phyloP scores from a whole-genome alignment of 176 grass and related monocot genomes.

The Oryza nivara region DNA sequence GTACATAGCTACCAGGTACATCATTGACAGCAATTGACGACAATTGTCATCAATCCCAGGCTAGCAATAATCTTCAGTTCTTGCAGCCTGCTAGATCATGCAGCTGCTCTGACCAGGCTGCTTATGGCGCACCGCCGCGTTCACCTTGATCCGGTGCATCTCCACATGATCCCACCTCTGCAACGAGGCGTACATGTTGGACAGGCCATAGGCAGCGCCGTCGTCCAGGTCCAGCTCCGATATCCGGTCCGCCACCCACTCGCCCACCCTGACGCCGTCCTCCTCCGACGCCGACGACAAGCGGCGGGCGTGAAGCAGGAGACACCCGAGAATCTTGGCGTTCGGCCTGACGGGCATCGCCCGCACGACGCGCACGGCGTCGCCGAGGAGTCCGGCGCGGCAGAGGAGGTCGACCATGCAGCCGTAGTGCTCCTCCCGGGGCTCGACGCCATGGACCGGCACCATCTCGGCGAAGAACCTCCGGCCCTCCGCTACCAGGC shows the following conservation, averaged over 20 bases:
- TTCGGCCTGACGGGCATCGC: conserved; percentile 49
- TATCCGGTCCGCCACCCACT: conserved; percentile 43
- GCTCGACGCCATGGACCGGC: conserved; percentile 31
- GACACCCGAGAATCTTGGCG: conserved; percentile 53
- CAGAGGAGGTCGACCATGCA: conserved; percentile 63
- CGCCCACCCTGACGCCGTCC: conserved; percentile 18
- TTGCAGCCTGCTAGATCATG: neutral
- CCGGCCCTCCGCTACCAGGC: conserved; percentile 39
- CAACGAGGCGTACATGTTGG: conserved; percentile 51
- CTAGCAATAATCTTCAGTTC: neutral
- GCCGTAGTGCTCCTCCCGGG: conserved; percentile 53
- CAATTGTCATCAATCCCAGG: too few species aligned
- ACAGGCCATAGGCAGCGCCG: conserved; percentile 40
- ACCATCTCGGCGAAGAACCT: conserved; percentile 53
- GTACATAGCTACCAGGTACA: too few species aligned
- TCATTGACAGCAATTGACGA: too few species aligned
- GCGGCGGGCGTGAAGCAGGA: conserved; percentile 44
- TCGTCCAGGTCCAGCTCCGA: conserved; percentile 44
- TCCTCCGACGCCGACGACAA: neutral
- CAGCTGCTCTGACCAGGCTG: neutral
- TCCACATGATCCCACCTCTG: conserved; percentile 50
- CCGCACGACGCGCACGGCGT: conserved; percentile 46
- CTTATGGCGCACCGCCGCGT: conserved; percentile 2
- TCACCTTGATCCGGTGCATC: conserved; percentile 20
- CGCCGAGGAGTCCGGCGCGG: conserved; percentile 24